phyloP scores from a whole-genome alignment of 1,284 basidiomycete genomes.

The Coriolopsis trogii region DNA sequence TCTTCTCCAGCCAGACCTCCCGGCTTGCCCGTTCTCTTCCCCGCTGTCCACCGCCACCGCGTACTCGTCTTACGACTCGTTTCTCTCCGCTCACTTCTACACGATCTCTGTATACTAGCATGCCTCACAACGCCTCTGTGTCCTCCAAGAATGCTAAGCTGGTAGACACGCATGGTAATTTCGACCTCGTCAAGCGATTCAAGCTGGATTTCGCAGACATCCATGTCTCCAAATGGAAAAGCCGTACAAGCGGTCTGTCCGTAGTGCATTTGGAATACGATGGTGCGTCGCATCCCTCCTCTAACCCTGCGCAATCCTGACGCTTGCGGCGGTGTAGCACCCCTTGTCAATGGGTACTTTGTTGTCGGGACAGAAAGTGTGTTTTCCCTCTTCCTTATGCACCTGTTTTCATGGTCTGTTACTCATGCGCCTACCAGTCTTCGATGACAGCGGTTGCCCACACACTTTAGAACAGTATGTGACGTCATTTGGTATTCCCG shows the following conservation, averaged over 20 bases:
- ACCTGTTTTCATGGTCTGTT: background rate
- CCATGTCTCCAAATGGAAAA: slow-evolving; percentile 83
- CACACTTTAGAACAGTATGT: slow-evolving; percentile 92
- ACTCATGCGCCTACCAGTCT: slow-evolving; percentile 54
- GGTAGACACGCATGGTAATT: slow-evolving; percentile 63
- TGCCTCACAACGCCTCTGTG: slow-evolving; percentile 24
- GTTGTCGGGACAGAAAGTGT: slow-evolving; percentile 90
- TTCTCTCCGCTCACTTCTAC: background rate
- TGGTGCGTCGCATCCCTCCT: slow-evolving; percentile 46
- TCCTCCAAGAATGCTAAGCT: slow-evolving; percentile 1
- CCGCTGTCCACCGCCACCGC: slow-evolving; percentile 10
- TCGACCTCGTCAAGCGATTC: slow-evolving; percentile 75
- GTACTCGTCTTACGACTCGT: slow-evolving; percentile 6
- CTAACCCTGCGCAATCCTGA: background rate
- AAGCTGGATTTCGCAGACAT: slow-evolving; percentile 79
- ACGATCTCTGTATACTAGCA: slow-evolving; percentile 23
- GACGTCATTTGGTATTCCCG: background rate
- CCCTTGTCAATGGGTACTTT: slow-evolving; percentile 93
- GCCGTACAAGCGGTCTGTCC: slow-evolving; percentile 76
- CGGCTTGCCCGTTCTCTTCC: slow-evolving; percentile 19
- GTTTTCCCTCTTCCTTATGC: slow-evolving; percentile 35
- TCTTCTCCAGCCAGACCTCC: slow-evolving; percentile 21
- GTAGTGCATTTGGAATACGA: slow-evolving; percentile 85
- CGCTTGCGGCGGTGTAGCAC: slow-evolving; percentile 55
- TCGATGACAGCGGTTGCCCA: slow-evolving; percentile 91